A percentile compares a stretch with the other conserved stretches of the same genome.
Evolutionary conservation across 352 stramenopile genomes (phyloP).

Genomic region (Globisporangium rhizosaccharum): DNA sequence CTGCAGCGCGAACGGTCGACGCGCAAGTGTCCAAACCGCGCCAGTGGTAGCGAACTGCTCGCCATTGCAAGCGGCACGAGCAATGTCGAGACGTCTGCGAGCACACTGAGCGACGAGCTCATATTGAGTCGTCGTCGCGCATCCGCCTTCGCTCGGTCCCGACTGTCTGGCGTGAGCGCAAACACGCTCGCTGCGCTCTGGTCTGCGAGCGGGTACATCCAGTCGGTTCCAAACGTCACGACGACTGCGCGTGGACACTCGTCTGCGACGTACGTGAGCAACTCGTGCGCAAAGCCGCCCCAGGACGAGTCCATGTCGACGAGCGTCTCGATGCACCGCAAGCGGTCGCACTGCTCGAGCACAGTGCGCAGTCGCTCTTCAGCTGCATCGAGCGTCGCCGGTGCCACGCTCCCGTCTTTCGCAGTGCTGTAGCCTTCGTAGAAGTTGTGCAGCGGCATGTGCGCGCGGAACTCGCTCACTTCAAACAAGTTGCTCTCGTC

Average conservation of each 20-base stretch:
- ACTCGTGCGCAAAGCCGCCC: conserved; percentile 63
- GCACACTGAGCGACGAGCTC: conserved; percentile 45
- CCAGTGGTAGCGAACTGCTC: conserved; percentile 17
- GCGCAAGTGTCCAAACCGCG: conserved; percentile 23
- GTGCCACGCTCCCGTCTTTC: conserved; percentile 47
- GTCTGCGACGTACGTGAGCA: conserved; percentile 66
- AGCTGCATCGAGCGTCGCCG: conserved; percentile 46
- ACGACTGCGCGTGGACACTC: conserved; percentile 60
- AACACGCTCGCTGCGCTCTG: conserved; percentile 42
- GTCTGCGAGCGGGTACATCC: conserved; percentile 52
- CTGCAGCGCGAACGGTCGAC: conserved; percentile 26
- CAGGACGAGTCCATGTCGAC: conserved; percentile 83
- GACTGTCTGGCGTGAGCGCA: conserved; percentile 22
- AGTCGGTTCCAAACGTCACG: conserved; percentile 65
- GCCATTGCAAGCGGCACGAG: conserved; percentile 55
- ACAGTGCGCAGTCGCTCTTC: conserved; percentile 57
- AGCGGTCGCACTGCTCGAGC: conserved; percentile 63
- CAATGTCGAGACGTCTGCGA: conserved; percentile 52
- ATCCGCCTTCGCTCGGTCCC: conserved; percentile 55
- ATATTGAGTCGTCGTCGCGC: conserved; percentile 60
- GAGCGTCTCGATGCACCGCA: conserved; percentile 56
- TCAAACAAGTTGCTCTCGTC: conserved; percentile 57
- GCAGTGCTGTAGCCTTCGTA: conserved; percentile 52
- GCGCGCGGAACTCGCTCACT: conserved; percentile 64
- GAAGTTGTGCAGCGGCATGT: conserved; percentile 80